phyloP scores from a whole-genome alignment of 345 rosid genomes.

The Microcos paniculata region DNA sequence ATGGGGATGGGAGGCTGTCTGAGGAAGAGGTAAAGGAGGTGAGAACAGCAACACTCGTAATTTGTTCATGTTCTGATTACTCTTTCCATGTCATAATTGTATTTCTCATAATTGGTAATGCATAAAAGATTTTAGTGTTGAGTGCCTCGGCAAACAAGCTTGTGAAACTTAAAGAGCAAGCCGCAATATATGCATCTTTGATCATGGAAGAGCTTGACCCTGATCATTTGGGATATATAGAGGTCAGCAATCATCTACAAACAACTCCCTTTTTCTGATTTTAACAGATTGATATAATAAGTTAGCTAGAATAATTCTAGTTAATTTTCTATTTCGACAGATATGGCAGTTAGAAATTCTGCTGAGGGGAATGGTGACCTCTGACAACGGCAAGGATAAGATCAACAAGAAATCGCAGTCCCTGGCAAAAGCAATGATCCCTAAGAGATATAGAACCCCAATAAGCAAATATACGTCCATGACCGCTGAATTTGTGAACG shows the following conservation, averaged over 20 bases:
- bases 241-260: constrained; percentile 38
- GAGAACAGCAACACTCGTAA: background rate
- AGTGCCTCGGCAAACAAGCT: constrained; percentile 92
- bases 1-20: constrained; percentile 86
- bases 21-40: constrained; percentile 94
- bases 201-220: constrained; percentile 99
- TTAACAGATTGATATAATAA: background rate
- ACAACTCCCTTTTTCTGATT: background rate
- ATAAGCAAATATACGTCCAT: constrained; percentile 43
- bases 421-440: constrained; percentile 82
- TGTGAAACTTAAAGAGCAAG: constrained; percentile 66
- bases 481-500: constrained; percentile 44
- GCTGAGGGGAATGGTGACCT: constrained; percentile 67
- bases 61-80: background rate
- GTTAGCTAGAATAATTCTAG: constrained; percentile 5
- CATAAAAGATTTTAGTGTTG: constrained; percentile 61
- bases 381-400: constrained; percentile 36
- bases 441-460: constrained; percentile 67
- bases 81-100: background rate
- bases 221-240: constrained; percentile 82
- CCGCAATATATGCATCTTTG: constrained; percentile 64
- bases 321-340: constrained; percentile 32
- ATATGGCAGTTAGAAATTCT: constrained; percentile 92
- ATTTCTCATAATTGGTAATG: constrained; percentile 10
- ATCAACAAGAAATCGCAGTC: constrained; percentile 31